Conservation (phyloP, 2,329 filamentous ascomycete genomes). For the Pseudogymnoascus sp. region DNA sequence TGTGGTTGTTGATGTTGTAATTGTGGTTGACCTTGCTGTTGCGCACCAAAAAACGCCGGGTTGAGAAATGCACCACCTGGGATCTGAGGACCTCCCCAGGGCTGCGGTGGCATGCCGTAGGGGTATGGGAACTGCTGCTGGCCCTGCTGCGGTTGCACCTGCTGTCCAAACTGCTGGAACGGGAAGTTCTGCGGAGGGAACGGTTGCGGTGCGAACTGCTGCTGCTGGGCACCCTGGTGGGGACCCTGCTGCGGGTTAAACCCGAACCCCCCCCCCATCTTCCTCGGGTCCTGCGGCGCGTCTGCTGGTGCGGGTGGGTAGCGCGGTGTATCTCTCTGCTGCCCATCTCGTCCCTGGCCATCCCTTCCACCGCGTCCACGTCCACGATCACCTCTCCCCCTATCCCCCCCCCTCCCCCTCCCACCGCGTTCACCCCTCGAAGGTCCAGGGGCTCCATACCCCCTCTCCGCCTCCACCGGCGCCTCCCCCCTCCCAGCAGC, state of each 20-base stretch:
- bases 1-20: slow-evolving; percentile 23
- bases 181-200: too few species aligned
- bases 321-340: slow-evolving; percentile 18
- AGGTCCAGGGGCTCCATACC: slow-evolving; percentile 17
- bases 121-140: slow-evolving; percentile 35
- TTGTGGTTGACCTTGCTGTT: slow-evolving; percentile 21
- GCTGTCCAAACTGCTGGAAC: slow-evolving; percentile 21
- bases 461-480: slow-evolving; percentile 31
- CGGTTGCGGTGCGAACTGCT: neutral
- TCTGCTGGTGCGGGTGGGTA: slow-evolving; percentile 11
- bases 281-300: slow-evolving; percentile 20
- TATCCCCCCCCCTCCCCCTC: slow-evolving; percentile 32
- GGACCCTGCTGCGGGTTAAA: neutral
- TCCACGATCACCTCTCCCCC: slow-evolving; percentile 25
- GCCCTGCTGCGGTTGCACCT: slow-evolving; percentile 20
- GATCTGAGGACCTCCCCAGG: slow-evolving; percentile 31
- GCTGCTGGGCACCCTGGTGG: neutral
- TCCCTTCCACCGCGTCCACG: slow-evolving; percentile 27
- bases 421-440: slow-evolving; percentile 19
- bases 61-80: slow-evolving; percentile 45
- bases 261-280: neutral
- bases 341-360: slow-evolving; percentile 37
- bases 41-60: slow-evolving; percentile 48
- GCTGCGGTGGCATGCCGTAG: slow-evolving; percentile 36
- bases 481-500: slow-evolving; percentile 36